Evolutionary conservation across 2,329 filamentous ascomycete species (phyloP), one percentile per base, ranked within the genome.

Genomic region (Ophiocordyceps australis): DNA sequence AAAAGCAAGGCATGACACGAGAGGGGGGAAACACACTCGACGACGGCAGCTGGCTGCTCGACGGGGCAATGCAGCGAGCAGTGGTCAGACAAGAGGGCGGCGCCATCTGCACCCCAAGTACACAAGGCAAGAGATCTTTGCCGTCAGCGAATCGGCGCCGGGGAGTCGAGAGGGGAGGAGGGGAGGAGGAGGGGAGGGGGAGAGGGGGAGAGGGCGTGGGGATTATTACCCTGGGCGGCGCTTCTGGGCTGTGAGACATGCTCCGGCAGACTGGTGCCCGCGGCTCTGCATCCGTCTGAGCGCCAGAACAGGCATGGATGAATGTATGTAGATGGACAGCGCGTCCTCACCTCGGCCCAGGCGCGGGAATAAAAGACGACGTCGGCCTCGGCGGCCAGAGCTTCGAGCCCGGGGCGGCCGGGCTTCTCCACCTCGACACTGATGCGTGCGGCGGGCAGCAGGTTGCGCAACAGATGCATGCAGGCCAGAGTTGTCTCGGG

Each of bases 361-460:
- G 57, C 59, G 38, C 62, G 65, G 9, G 75, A 78, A 48, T 74
- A 81, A 43, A 81, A 79, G n/a, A 81, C 65, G 12, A 78, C 61
- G 39, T 81, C 70, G 14, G 73, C 74, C 36, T 62, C 55, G 20
- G 54, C 53, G 15, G 72, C 72, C 24, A 80, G 56, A 16, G 64
- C 54, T 25, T 55, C 49, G 28, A 81, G 54, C 3, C 70, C 72
- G 16, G 49, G 44, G 9, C 76, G 61, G 9, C 57, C 59, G 3
- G 75, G 74, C 42, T 78, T 81, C 50, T 82, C 76, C 22, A 76
- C 52, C 46, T 82, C 77, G 28, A 81, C 67, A 43, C 75, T 82
- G 40, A 81, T 52, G 24, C 39, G 57, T 24, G 57, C 51, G 5
- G 37, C 41, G 15, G 57, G 59, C 28, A 55, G 50, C 16, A 39